Evolutionary conservation across 768 basidiomycete genomes (phyloP).

Genomic region (Trametes gibbosa): DNA sequence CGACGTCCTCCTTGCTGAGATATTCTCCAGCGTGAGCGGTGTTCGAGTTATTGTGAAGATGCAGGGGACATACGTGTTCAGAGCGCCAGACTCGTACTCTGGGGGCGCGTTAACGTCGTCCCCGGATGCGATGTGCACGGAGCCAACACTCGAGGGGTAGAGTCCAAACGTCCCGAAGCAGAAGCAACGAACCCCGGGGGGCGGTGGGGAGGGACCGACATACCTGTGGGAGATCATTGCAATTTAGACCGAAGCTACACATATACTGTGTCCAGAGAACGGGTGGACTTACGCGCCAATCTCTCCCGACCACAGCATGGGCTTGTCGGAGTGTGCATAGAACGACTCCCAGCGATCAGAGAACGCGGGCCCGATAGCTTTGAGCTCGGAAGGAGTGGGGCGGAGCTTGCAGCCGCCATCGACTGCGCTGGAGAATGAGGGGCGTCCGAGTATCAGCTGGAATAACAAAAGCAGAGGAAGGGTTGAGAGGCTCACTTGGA

Average conservation of each 20-base stretch:
- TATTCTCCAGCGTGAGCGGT: background rate
- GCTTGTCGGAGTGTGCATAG: constrained; percentile 25
- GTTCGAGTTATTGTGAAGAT: background rate
- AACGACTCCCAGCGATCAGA: constrained; percentile 22
- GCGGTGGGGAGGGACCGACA: background rate
- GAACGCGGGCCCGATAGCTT: constrained; percentile 26
- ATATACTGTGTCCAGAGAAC: background rate
- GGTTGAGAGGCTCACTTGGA: constrained; percentile 4
- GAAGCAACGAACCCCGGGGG: constrained; percentile 10
- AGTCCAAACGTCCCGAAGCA: constrained; percentile 10
- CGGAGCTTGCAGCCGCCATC: constrained; percentile 27
- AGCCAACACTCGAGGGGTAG: constrained; percentile 24
- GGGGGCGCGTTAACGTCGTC: constrained; percentile 21
- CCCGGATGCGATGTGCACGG: constrained; percentile 23
- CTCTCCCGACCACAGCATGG: background rate
- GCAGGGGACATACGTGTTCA: background rate
- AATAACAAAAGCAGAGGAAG: no score
- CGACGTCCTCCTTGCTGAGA: constrained; percentile 30
- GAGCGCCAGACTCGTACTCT: constrained; percentile 26
- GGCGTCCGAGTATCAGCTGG: no score
- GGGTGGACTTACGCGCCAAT: background rate
- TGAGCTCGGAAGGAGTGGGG: constrained; percentile 22
- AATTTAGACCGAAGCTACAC: background rate
- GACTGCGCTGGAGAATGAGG: no score
- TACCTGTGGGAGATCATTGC: background rate